These are phyloP conservation scores for Choiromyces venosus DNA, from an alignment of 495 filamentous ascomycete species.

Conservation along the genomic window DNA sequence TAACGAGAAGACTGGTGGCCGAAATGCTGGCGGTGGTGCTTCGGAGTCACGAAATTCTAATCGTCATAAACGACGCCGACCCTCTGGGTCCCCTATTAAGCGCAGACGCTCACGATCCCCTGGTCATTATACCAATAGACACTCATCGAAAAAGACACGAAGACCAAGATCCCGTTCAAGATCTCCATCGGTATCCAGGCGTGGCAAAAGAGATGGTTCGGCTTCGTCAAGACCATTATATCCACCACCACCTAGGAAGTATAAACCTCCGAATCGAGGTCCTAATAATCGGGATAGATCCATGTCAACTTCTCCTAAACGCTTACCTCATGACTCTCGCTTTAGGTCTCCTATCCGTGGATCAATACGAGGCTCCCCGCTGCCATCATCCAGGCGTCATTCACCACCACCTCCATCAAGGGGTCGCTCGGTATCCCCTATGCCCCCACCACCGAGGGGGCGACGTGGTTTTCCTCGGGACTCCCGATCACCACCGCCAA, in stretches of 20 bases:
- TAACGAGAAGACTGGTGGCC: conserved; percentile 21
- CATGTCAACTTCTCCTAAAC: conserved; percentile 33
- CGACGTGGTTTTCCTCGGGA: conserved; percentile 27
- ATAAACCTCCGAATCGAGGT: conserved; percentile 33
- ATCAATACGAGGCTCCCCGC: conserved; percentile 15
- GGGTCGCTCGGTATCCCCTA: conserved; percentile 27
- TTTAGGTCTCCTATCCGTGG: not conserved
- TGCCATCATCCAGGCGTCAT: conserved; percentile 30
- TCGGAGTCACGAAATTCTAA: conserved; percentile 39
- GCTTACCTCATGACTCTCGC: conserved; percentile 15
- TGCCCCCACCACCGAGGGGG: conserved; percentile 23
- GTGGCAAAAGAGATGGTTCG: conserved; percentile 37
- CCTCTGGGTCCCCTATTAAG: conserved; percentile 36
- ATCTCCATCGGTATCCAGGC: conserved; percentile 35
- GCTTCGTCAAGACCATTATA: conserved; percentile 35
- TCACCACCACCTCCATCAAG: conserved; percentile 28
- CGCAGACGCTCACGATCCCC: conserved; percentile 40
- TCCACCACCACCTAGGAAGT: conserved; percentile 33
- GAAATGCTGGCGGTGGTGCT: conserved; percentile 26
- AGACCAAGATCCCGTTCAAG: conserved; percentile 35
- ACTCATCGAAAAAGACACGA: conserved; percentile 31
- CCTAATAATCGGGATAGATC: conserved; percentile 37
- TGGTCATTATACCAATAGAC: conserved; percentile 36
- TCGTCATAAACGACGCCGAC: conserved; percentile 38
- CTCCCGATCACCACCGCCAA: conserved; percentile 34